Evolutionary conservation across 2,329 filamentous ascomycete species (phyloP).

Genomic region (Fusarium sp.): DNA sequence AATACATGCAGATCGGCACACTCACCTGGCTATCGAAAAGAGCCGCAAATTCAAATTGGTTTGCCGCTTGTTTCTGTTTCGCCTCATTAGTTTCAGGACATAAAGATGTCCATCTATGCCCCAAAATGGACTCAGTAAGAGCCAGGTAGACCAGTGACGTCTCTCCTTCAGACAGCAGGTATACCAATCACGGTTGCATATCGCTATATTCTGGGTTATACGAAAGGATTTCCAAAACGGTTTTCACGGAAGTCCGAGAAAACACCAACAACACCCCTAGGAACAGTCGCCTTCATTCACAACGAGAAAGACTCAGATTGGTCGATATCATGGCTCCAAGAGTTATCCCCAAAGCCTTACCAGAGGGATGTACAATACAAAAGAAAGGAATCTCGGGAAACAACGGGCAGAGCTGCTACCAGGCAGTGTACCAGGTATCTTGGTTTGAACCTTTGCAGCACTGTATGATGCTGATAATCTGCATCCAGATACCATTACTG

Average conservation of each 20-base stretch:
- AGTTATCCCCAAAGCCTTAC: not conserved
- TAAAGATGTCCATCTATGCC: slow-evolving; percentile 26
- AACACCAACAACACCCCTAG: slow-evolving; percentile 4
- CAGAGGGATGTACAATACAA: not conserved
- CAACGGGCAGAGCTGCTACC: slow-evolving; percentile 12
- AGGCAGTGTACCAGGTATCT: slow-evolving; percentile 18
- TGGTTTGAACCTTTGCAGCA: not conserved
- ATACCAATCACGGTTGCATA: not conserved
- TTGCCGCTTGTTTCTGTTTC: slow-evolving; percentile 1
- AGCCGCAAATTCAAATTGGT: slow-evolving; percentile 5
- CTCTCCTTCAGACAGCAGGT: not conserved
- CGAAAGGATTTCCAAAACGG: not conserved
- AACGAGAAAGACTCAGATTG: not conserved
- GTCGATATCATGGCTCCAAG: slow-evolving; percentile 6
- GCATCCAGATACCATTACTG: slow-evolving; percentile 2
- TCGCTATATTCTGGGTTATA: not conserved
- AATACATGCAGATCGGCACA: not conserved
- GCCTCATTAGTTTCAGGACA: not conserved
- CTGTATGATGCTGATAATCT: not conserved
- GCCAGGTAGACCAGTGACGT: not conserved
- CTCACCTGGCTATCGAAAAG: slow-evolving; percentile 12
- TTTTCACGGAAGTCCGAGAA: slow-evolving; percentile 3
- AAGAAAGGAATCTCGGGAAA: slow-evolving; percentile 1
- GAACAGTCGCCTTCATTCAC: not conserved
- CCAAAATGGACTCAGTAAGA: not conserved